A percentile compares a stretch with the other conserved stretches of the same genome.
Evolutionary conservation across 148 eudicot genomes (phyloP).

Genomic region (Rhododendron molle): DNA sequence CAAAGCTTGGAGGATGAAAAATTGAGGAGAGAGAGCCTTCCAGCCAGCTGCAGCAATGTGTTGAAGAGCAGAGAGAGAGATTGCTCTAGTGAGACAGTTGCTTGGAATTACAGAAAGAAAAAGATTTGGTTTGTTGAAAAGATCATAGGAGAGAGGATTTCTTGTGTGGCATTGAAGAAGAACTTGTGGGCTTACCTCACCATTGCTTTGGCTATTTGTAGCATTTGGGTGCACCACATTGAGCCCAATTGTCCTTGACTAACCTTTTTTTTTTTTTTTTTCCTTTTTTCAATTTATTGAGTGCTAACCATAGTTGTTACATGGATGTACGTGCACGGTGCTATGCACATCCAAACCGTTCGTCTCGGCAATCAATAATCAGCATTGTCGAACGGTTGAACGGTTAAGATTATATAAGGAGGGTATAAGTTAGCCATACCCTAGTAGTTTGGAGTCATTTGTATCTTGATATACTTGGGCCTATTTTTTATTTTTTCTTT

Average conservation of each 20-base stretch:
- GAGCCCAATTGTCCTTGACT: conserved; percentile 3
- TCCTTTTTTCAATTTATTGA: not conserved
- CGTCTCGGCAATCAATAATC: no score
- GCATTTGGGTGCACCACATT: conserved; percentile 50
- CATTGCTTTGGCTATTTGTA: conserved; percentile 45
- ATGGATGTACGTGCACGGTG: no score
- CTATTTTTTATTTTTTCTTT: not conserved
- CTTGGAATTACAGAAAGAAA: not conserved
- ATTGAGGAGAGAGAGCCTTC: not conserved
- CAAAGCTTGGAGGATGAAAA: not conserved
- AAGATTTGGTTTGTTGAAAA: not conserved
- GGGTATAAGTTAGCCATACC: not conserved
- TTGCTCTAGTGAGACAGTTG: not conserved
- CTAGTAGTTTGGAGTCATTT: not conserved
- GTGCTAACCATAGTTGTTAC: not conserved
- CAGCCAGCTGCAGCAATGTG: not conserved
- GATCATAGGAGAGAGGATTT: conserved; percentile 20
- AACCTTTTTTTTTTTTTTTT: not conserved
- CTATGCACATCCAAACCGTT: no score
- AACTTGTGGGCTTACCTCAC: conserved; percentile 50
- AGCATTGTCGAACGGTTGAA: no score
- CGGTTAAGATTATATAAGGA: no score
- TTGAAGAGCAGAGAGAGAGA: not conserved
- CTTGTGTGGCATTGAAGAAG: conserved; percentile 30
- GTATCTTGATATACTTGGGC: not conserved